Percentiles rank a stretch among this genome's conserved stretches.
phyloP scores from a whole-genome alignment of 78 protist species.

The Polysphondylium violaceum region DNA sequence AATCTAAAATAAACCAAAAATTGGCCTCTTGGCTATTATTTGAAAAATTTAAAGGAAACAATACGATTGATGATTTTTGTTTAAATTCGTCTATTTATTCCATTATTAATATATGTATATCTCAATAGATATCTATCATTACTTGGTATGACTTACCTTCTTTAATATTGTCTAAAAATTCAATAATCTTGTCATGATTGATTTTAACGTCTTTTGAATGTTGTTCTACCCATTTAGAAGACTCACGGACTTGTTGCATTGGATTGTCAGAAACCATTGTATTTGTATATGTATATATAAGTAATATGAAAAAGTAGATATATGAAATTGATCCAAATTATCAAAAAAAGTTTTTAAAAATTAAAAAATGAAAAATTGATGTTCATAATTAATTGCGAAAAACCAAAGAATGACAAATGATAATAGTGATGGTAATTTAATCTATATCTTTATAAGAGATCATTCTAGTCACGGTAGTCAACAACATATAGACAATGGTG shows the following conservation, averaged over 20 bases:
- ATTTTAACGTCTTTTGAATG: slow-evolving; percentile 43
- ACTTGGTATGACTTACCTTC: slow-evolving; percentile 8
- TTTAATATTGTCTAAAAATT: slow-evolving; percentile 21
- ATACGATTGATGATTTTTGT: slow-evolving; percentile 29
- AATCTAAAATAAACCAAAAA: slow-evolving; percentile 69
- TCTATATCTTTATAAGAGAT: too few species aligned
- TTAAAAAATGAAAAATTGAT: too few species aligned
- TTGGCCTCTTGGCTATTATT: slow-evolving; percentile 34
- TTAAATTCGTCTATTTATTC: slow-evolving; percentile 18
- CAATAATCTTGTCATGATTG: background rate
- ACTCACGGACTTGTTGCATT: slow-evolving; percentile 18
- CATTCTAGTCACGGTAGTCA: too few species aligned
- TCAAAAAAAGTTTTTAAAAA: background rate
- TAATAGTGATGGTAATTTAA: too few species aligned
- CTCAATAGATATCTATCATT: background rate
- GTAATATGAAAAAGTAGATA: background rate
- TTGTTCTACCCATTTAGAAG: slow-evolving; percentile 22
- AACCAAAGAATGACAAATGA: background rate
- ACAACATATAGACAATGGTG: too few species aligned
- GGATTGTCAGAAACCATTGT: slow-evolving; percentile 34
- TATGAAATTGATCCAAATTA: too few species aligned
- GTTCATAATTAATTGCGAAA: background rate
- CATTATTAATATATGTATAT: background rate
- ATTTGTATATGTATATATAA: background rate
- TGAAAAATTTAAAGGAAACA: slow-evolving; percentile 57